Evolutionary conservation across 2,329 filamentous ascomycete species (phyloP).

Genomic region (Aspergillus flavus): DNA sequence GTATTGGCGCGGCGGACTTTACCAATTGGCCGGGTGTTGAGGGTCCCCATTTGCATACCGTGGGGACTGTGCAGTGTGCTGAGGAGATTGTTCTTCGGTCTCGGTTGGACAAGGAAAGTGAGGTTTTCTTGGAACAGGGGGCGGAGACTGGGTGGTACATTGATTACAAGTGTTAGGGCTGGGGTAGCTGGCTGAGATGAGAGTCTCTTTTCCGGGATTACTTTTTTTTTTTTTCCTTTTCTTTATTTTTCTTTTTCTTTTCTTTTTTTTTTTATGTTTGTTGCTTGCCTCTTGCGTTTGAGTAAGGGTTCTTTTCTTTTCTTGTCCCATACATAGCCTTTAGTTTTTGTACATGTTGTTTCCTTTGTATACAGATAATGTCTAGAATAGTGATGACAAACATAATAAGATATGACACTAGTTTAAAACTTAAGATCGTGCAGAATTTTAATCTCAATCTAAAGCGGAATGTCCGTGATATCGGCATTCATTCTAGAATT

Average conservation of each 20-base stretch:
- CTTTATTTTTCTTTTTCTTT: background rate
- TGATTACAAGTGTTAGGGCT: constrained; percentile 7
- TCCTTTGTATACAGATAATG: background rate
- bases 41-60: background rate
- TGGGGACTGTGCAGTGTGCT: background rate
- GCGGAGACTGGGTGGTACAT: constrained; percentile 10
- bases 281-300: background rate
- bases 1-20: constrained; percentile 8
- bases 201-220: background rate
- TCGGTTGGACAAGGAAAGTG: constrained; percentile 1
- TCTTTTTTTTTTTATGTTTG: background rate
- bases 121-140: constrained; percentile 9
- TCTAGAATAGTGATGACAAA: background rate
- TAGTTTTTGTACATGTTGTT: background rate
- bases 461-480: background rate
- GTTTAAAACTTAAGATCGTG: background rate
- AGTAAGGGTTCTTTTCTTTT: background rate
- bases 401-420: background rate
- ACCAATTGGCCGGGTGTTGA: constrained; percentile 5
- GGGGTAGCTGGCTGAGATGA: background rate
- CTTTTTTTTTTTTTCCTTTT: background rate
- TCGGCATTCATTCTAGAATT: background rate
- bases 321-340: background rate
- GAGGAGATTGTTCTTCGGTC: background rate
- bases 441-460: background rate